Percentiles rank a stretch among this genome's conserved stretches.
Conservation (phyloP, 306 rosid species). For the Acacia melanoxylon region DNA sequence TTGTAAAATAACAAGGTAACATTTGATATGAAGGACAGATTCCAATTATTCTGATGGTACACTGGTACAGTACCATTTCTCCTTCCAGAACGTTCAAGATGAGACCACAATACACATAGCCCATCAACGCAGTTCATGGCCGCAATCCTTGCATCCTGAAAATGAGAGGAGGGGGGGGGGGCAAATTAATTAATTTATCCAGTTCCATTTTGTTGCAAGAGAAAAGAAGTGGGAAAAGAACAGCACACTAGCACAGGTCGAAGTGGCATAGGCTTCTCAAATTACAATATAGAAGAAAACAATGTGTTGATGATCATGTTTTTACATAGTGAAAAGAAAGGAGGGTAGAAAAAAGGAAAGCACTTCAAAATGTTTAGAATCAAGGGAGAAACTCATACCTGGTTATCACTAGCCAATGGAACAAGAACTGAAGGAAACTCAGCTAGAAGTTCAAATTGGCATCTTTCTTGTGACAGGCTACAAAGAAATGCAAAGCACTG, state of each 20-base stretch:
- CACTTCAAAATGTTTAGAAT: background rate
- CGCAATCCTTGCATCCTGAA: slow-evolving; percentile 66
- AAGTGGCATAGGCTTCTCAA: slow-evolving; percentile 2
- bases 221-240: slow-evolving; percentile 15
- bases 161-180: background rate
- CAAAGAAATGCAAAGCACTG: slow-evolving; percentile 69
- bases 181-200: slow-evolving; percentile 14
- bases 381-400: slow-evolving; percentile 40
- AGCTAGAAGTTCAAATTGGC: slow-evolving; percentile 60
- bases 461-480: slow-evolving; percentile 53
- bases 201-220: slow-evolving; percentile 4
- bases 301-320: background rate
- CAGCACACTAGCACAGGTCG: slow-evolving; percentile 3
- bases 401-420: slow-evolving; percentile 67
- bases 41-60: slow-evolving; percentile 17
- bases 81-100: slow-evolving; percentile 61
- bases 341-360: background rate
- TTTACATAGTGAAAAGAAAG: slow-evolving; percentile 9
- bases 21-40: background rate
- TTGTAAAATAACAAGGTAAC: slow-evolving; percentile 12
- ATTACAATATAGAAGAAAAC: background rate
- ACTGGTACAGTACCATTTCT: slow-evolving; percentile 69
- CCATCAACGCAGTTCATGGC: slow-evolving; percentile 75
- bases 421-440: slow-evolving; percentile 85
- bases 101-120: slow-evolving; percentile 58